These are phyloP conservation scores for Plectosphaerella sp. DNA, from an alignment of 2,329 filamentous ascomycete genomes.

Conservation along the genomic window DNA sequence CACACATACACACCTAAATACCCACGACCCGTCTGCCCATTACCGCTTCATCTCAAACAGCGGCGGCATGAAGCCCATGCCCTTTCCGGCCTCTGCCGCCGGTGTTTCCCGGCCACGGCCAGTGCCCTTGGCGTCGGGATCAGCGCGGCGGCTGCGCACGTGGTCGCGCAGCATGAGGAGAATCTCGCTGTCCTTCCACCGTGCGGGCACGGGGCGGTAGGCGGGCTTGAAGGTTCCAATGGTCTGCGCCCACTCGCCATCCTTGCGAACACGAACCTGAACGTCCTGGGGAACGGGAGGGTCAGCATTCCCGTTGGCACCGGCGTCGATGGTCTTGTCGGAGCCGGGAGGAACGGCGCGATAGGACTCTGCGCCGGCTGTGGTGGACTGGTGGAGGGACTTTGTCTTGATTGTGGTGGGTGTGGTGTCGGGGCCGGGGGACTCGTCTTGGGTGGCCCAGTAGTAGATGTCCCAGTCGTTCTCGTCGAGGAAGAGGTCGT, in stretches of 20 bases:
- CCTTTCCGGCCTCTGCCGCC: conserved; percentile 21
- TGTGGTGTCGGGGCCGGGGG: conserved; percentile 44
- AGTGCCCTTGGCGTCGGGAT: conserved; percentile 26
- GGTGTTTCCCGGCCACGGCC: too few species aligned
- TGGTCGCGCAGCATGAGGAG: conserved; percentile 73
- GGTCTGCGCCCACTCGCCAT: conserved; percentile 94
- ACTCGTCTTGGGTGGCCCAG: conserved; percentile 87
- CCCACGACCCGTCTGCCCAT: neutral
- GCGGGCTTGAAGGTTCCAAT: conserved; percentile 91
- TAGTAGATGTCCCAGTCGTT: conserved; percentile 99
- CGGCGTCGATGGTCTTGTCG: conserved; percentile 20
- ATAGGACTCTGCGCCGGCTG: conserved; percentile 17
- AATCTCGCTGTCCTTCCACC: conserved; percentile 83
- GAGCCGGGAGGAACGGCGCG: conserved; percentile 13
- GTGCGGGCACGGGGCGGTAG: conserved; percentile 80
- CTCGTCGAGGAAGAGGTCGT: conserved; percentile 92
- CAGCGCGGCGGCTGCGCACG: conserved; percentile 58
- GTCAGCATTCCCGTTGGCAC: conserved; percentile 23
- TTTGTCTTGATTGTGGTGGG: conserved; percentile 29
- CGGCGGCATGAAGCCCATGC: conserved; percentile 56
- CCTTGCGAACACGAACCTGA: conserved; percentile 25
- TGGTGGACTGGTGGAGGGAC: conserved; percentile 20
- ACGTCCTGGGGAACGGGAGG: conserved; percentile 21
- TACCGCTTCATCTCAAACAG: conserved; percentile 20
- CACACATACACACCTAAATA: neutral